Percentiles rank a stretch among this genome's conserved stretches.
Conservation (phyloP, 129 eudicot species). For the Arctium lappa region DNA sequence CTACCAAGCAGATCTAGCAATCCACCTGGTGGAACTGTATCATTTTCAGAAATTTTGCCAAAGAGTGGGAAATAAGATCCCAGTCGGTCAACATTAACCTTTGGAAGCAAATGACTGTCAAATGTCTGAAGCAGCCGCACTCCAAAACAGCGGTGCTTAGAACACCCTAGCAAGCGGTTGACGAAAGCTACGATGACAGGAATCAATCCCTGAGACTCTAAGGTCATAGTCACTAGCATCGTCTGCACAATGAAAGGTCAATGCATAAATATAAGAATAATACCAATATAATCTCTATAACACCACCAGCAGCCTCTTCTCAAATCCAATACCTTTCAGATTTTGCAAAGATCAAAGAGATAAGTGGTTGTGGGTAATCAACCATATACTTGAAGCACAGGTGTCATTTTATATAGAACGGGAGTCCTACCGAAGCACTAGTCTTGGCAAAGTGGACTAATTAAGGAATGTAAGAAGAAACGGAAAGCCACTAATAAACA, state of each 20-base stretch:
- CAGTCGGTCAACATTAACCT: conserved; percentile 57
- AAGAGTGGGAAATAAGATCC: conserved; percentile 82
- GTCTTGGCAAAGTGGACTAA: neutral
- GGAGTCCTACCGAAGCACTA: neutral
- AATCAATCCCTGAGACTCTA: conserved; percentile 63
- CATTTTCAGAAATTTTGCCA: conserved; percentile 76
- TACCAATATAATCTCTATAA: conserved; percentile 1
- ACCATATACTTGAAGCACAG: neutral
- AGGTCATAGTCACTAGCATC: conserved; percentile 63
- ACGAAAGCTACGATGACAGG: conserved; percentile 65
- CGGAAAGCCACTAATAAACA: neutral
- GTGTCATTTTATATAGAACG: neutral
- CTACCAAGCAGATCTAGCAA: conserved; percentile 62
- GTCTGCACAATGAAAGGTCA: conserved; percentile 41
- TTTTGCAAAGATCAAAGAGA: neutral
- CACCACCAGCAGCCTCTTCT: conserved; percentile 5
- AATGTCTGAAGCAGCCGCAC: conserved; percentile 72
- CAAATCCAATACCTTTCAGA: neutral
- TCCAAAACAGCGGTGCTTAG: conserved; percentile 75
- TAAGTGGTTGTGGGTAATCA: neutral
- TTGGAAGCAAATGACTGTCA: conserved; percentile 67
- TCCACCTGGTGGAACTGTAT: conserved; percentile 69
- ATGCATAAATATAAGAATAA: neutral
- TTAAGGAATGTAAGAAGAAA: too few species aligned
- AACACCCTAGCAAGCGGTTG: conserved; percentile 69